phyloP scores from a whole-genome alignment of 805 yeast genomes.

The Ascoidea asiatica region DNA sequence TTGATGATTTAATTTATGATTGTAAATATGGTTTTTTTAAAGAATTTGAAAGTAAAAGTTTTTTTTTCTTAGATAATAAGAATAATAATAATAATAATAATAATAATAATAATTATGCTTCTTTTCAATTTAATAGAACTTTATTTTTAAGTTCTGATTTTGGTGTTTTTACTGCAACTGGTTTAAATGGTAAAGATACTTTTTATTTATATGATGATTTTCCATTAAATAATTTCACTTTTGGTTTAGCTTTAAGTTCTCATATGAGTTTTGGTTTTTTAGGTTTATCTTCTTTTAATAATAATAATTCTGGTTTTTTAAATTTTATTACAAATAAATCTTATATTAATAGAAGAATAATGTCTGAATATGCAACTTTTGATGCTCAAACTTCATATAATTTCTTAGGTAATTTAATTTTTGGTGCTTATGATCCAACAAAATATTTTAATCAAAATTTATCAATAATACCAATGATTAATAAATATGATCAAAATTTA shows the following conservation, averaged over 20 bases:
- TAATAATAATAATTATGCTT: background rate
- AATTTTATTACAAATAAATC: too few relatives aligned
- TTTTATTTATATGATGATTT: slow-evolving; percentile 1
- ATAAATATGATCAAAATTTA: background rate
- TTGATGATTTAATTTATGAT: background rate
- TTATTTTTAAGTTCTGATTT: slow-evolving; percentile 10
- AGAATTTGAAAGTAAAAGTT: background rate
- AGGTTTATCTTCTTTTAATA: background rate
- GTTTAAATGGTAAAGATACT: slow-evolving; percentile 3
- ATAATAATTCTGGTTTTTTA: slow-evolving; percentile 3
- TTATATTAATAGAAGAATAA: background rate
- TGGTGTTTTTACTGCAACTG: background rate
- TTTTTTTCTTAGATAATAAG: too few relatives aligned
- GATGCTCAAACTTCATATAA: background rate
- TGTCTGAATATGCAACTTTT: background rate
- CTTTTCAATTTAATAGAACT: background rate
- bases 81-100: too few relatives aligned
- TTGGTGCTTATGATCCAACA: background rate
- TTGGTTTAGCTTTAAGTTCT: background rate
- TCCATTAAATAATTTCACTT: background rate
- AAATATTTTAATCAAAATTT: too few relatives aligned
- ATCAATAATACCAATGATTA: background rate
- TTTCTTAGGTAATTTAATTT: background rate
- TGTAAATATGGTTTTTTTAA: background rate
- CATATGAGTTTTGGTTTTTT: background rate